A percentile compares a stretch with the other conserved stretches of the same genome.
phyloP scores from a whole-genome alignment of 2,329 filamentous ascomycete genomes.

The Aspergillus pseudoviridinutans region DNA sequence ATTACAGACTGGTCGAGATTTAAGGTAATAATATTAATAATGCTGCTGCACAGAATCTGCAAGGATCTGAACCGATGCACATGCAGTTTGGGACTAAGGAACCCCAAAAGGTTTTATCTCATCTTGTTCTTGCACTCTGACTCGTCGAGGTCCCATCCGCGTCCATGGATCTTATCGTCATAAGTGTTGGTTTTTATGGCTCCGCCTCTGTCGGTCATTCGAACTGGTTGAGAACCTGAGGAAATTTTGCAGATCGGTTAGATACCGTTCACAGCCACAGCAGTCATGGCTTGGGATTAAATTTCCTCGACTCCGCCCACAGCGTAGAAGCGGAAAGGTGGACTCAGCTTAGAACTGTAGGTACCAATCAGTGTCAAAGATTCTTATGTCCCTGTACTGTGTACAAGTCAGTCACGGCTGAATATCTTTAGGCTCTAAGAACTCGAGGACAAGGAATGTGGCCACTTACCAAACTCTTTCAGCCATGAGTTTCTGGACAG shows the following conservation, averaged over 20 bases:
- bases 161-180: slow-evolving; percentile 22
- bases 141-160: slow-evolving; percentile 23
- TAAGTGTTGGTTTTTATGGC: slow-evolving; percentile 2
- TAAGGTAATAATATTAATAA: slow-evolving; percentile 2
- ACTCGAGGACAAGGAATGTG: background rate
- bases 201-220: slow-evolving; percentile 11
- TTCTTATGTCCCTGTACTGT: no score
- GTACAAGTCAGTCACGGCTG: background rate
- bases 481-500: background rate
- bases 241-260: slow-evolving; percentile 20
- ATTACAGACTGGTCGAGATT: background rate
- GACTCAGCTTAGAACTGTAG: background rate
- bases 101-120: slow-evolving; percentile 2
- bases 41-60: slow-evolving; percentile 23
- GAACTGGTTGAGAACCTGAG: slow-evolving; percentile 1
- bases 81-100: background rate
- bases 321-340: no score
- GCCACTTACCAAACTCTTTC: background rate
- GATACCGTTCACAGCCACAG: slow-evolving; percentile 16
- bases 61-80: slow-evolving; percentile 23
- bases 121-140: slow-evolving; percentile 23
- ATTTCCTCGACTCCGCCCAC: slow-evolving; percentile 12
- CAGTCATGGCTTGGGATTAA: slow-evolving; percentile 4
- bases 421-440: no score
- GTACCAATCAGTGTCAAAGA: no score